phyloP scores from a whole-genome alignment of 106 monocot species.

The Platanthera zijinensis region DNA sequence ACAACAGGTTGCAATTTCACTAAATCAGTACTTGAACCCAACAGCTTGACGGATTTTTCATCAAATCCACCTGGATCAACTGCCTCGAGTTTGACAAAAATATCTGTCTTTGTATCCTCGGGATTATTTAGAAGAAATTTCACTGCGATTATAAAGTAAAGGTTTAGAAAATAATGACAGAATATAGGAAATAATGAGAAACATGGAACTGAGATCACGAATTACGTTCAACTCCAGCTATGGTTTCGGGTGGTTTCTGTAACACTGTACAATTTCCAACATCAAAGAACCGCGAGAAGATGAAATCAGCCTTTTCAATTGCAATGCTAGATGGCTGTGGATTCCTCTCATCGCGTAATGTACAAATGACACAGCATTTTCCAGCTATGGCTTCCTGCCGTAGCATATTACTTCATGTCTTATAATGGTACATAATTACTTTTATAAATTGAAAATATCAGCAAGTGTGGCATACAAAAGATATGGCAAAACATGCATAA shows the following conservation, averaged over 20 bases:
- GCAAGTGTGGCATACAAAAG: neutral
- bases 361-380: constrained; percentile 52
- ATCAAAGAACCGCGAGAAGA: constrained; percentile 42
- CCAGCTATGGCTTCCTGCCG: constrained; percentile 53
- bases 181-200: neutral
- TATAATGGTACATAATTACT: neutral
- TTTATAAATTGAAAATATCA: neutral
- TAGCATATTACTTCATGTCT: neutral
- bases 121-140: constrained; percentile 24
- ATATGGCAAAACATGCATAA: neutral
- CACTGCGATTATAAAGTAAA: constrained; percentile 16
- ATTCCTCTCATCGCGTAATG: constrained; percentile 38
- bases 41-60: constrained; percentile 5
- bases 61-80: constrained; percentile 3
- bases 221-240: constrained; percentile 44
- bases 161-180: neutral
- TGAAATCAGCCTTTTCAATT: constrained; percentile 32
- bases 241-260: constrained; percentile 24
- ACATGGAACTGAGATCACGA: neutral
- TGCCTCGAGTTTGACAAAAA: constrained; percentile 4
- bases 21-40: neutral
- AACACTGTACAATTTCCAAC: constrained; percentile 35
- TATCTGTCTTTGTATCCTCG: constrained; percentile 6
- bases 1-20: neutral
- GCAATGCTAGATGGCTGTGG: constrained; percentile 32